Conservation (phyloP, 441 rosid genomes). For the Pelargonium australe region DNA sequence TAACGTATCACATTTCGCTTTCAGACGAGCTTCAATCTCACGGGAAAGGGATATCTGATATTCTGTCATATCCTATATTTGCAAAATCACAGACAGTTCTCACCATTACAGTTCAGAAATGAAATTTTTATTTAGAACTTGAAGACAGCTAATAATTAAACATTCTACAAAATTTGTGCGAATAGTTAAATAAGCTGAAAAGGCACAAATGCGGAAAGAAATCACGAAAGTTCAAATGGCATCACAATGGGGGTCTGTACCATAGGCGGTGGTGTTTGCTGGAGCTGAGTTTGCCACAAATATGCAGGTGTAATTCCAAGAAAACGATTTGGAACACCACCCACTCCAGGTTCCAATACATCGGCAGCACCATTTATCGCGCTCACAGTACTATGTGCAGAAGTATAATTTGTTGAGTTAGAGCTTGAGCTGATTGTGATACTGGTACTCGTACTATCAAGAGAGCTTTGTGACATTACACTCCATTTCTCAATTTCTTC, state of each 20-base stretch:
- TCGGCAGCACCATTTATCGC: constrained; percentile 42
- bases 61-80: constrained; percentile 64
- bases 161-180: neutral
- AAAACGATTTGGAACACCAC: constrained; percentile 87
- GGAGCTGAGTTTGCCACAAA: constrained; percentile 83
- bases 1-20: constrained; percentile 74
- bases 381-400: constrained; percentile 43
- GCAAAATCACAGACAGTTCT: neutral
- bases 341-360: constrained; percentile 58
- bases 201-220: too few relatives aligned
- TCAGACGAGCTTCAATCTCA: constrained; percentile 77
- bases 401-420: constrained; percentile 51
- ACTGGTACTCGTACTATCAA: constrained; percentile 72
- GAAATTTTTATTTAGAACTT: too few relatives aligned
- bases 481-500: constrained; percentile 95
- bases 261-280: constrained; percentile 47
- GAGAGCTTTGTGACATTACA: constrained; percentile 68
- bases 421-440: constrained; percentile 67
- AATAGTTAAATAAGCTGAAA: too few relatives aligned
- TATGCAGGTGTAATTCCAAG: constrained; percentile 83
- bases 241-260: constrained; percentile 28
- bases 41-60: constrained; percentile 71
- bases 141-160: too few relatives aligned
- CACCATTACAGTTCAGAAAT: too few relatives aligned
- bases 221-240: neutral